Base-by-base conservation (phyloP, 1,284 basidiomycete genomes). In the Moesziomyces globuligerus region DNA sequence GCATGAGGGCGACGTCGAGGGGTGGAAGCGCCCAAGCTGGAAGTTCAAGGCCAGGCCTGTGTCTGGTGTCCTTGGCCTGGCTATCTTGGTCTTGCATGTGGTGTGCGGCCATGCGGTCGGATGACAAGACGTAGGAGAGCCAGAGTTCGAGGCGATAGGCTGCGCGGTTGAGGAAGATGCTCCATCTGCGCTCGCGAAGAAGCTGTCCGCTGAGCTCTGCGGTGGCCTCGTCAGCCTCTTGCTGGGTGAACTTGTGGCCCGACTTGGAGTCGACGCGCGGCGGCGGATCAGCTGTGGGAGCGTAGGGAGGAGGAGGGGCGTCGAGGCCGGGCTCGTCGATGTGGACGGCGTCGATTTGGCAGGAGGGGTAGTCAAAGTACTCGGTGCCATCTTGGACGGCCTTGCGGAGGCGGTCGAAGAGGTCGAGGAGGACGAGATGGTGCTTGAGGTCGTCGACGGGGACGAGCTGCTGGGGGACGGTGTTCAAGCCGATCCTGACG, bases 1-100 rank as follows among this genome's bases (percentile, higher is more conserved):
- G 75, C 48, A 78, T 50, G 36, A 78, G 60, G 4, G 58, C 57
- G 6, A 78, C 74, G 32, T 78, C 74, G 48, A 78, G 28, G 11
- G 72, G 76, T 3, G 76, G 76, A 8, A 78, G 53, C 1, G 59
- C 48, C 28, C 56, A 48, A 24, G 59, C 52, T 3, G 69, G 72
- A 7, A 75, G 36, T 0, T 68, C 41, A 13, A 54, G 48, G 18
- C 25, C 55, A 39, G 7, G 45, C 36, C 15, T 46, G 28, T 1
- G 29, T 20, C 18, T 18, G 45, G 52, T 29, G 37, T 23, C 17
- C 21, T 5, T 13, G 26, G 40, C n/a, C 9, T 42, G 40, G 9
- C 23, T 17, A 17, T 36, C 34, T 45, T 40, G 37, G 18, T 42
- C 21, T 23, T 38, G 38, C 25, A 43, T 32, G 21, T 45, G 47